A percentile compares a stretch with the other conserved stretches of the same genome.
Conservation (phyloP, 75 land plant genomes). For the Cupressus sempervirens region DNA sequence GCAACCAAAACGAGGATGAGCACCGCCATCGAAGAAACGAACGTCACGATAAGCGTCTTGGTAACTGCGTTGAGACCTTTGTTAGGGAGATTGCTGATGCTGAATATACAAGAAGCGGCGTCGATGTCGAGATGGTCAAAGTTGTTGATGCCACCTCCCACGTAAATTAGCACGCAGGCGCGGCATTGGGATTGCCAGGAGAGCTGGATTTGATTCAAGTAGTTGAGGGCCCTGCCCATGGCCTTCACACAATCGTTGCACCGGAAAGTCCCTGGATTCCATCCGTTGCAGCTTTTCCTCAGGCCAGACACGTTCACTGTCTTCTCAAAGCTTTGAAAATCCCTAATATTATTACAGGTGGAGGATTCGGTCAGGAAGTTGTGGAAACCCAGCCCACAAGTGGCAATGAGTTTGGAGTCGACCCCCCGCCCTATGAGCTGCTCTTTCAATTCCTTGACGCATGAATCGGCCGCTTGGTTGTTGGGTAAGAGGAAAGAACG, state of each 20-base stretch:
- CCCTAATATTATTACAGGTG: neutral
- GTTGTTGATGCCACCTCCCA: too few species aligned
- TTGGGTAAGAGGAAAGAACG: neutral
- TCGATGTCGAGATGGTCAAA: neutral
- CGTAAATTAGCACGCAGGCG: too few species aligned
- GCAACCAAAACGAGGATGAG: too few species aligned
- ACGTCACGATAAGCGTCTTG: too few species aligned
- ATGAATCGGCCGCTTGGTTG: neutral
- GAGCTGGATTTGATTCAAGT: neutral
- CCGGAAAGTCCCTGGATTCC: neutral
- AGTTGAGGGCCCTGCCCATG: neutral
- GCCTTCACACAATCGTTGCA: neutral
- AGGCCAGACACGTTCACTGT: neutral
- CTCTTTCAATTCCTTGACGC: neutral
- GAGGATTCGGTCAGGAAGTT: neutral
- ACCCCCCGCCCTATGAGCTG: neutral
- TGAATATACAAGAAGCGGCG: neutral
- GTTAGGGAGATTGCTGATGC: neutral
- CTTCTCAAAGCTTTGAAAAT: neutral
- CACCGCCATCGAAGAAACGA: too few species aligned
- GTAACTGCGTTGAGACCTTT: neutral
- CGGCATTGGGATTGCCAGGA: neutral
- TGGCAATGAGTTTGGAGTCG: neutral
- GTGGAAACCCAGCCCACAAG: neutral
- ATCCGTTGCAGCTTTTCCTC: neutral